Evolutionary conservation across 2,329 filamentous ascomycete genomes (phyloP).

Genomic region (Xylaria sp.): DNA sequence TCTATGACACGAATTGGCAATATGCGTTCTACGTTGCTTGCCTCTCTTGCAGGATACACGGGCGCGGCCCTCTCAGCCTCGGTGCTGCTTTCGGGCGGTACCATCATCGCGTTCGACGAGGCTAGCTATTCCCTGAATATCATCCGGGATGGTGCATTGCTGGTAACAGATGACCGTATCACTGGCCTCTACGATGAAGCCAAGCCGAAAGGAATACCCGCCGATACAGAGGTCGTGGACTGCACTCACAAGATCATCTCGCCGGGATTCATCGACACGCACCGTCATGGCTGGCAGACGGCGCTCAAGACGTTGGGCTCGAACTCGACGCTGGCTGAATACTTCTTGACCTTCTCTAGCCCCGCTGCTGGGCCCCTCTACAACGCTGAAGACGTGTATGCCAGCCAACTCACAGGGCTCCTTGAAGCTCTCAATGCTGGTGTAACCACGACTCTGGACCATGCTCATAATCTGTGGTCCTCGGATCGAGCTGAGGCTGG

Average conservation of each 20-base stretch:
- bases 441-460: conserved; percentile 64
- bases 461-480: conserved; percentile 62
- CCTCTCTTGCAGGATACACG: conserved; percentile 44
- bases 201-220: conserved; percentile 41
- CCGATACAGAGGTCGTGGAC: conserved; percentile 57
- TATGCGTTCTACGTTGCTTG: conserved; percentile 40
- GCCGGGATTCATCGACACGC: conserved; percentile 67
- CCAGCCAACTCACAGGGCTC: conserved; percentile 58
- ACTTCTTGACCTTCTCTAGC: conserved; percentile 57
- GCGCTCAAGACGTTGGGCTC: conserved; percentile 63
- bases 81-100: conserved; percentile 46
- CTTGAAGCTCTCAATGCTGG: conserved; percentile 64
- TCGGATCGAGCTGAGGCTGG: conserved; percentile 57
- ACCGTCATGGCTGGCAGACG: conserved; percentile 67
- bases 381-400: conserved; percentile 59
- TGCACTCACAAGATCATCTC: conserved; percentile 63
- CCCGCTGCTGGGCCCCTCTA: conserved; percentile 49
- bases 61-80: conserved; percentile 47
- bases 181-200: conserved; percentile 46
- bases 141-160: conserved; percentile 48
- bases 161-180: conserved; percentile 52
- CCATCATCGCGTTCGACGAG: conserved; percentile 47
- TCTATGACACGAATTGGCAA: background rate
- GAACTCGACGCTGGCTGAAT: conserved; percentile 62
- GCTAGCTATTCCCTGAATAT: conserved; percentile 44